A percentile compares a stretch with the other conserved stretches of the same genome.
Evolutionary conservation across 75 land plant genomes (phyloP).

Genomic region (Gnetum montanum): DNA sequence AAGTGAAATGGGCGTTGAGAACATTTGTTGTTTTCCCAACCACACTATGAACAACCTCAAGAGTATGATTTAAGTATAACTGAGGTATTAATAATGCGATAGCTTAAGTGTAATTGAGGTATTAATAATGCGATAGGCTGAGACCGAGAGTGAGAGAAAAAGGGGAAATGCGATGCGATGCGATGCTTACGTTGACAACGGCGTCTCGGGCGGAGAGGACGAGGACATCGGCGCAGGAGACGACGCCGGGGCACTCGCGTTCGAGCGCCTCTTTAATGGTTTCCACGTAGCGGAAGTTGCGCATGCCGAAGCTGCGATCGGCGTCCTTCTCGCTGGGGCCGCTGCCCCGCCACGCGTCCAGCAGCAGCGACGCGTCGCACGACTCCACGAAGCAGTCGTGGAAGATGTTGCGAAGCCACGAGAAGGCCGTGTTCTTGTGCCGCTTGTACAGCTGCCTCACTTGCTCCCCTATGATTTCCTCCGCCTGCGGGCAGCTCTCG

Average conservation of each 20-base stretch:
- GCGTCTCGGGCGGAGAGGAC: conserved; percentile 69
- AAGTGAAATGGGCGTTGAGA: no score
- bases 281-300: conserved; percentile 62
- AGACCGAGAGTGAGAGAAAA: neutral
- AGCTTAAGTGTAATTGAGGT: no score
- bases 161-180: neutral
- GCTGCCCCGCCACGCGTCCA: conserved; percentile 56
- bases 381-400: conserved; percentile 83
- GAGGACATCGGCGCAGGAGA: conserved; percentile 77
- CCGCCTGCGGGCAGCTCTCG: conserved; percentile 71
- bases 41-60: no score
- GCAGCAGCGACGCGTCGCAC: conserved; percentile 71
- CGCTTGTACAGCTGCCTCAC: conserved; percentile 68
- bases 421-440: conserved; percentile 85
- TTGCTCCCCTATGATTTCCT: conserved; percentile 61
- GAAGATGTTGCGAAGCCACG: conserved; percentile 82
- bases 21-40: no score
- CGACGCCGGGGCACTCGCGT: conserved; percentile 67
- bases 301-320: conserved; percentile 72
- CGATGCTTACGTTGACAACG: conserved; percentile 34
- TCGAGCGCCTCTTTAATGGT: conserved; percentile 61
- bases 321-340: conserved; percentile 64
- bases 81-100: no score
- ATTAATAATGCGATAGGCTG: neutral
- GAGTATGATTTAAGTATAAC: no score